These are phyloP conservation scores for Nicotiana obtusifolia DNA, from an alignment of 257 asterid species.

Conservation along the genomic window DNA sequence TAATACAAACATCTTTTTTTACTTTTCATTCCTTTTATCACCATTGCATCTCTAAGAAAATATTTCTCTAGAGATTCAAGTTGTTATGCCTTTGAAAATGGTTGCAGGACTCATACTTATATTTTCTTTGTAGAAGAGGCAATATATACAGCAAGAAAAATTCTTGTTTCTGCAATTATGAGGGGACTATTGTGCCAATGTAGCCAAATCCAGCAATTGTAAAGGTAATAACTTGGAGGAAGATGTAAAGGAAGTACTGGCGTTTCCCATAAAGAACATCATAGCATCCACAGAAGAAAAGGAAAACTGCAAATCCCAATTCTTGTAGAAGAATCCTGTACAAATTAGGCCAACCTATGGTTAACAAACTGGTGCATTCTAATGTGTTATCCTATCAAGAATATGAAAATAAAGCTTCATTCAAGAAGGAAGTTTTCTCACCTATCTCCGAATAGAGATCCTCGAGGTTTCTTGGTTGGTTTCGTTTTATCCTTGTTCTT, in stretches of 20 bases:
- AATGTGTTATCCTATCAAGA: background rate
- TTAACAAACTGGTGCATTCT: background rate
- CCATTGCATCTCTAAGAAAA: background rate
- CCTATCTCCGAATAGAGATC: constrained; percentile 46
- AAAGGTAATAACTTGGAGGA: constrained; percentile 50
- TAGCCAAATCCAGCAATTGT: constrained; percentile 57
- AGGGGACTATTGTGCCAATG: constrained; percentile 43
- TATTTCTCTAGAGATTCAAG: background rate
- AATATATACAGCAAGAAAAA: background rate
- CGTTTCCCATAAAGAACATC: constrained; percentile 53
- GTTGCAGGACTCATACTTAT: background rate
- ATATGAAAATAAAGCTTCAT: background rate
- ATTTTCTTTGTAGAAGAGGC: background rate
- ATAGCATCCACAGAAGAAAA: constrained; percentile 51
- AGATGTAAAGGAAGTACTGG: constrained; percentile 50
- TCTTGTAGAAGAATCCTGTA: constrained; percentile 48
- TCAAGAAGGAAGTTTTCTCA: constrained; percentile 6
- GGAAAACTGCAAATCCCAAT: constrained; percentile 48
- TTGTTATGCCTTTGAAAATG: background rate
- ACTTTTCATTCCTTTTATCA: background rate
- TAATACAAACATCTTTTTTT: background rate
- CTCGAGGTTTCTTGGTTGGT: constrained; percentile 22
- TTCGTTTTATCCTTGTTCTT: constrained; percentile 35
- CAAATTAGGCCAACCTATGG: background rate
- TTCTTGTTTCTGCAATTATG: background rate